A percentile compares a stretch with the other conserved stretches of the same genome.
phyloP scores from a whole-genome alignment of 2,329 filamentous ascomycete species.

The Pyrenochaeta sp. region DNA sequence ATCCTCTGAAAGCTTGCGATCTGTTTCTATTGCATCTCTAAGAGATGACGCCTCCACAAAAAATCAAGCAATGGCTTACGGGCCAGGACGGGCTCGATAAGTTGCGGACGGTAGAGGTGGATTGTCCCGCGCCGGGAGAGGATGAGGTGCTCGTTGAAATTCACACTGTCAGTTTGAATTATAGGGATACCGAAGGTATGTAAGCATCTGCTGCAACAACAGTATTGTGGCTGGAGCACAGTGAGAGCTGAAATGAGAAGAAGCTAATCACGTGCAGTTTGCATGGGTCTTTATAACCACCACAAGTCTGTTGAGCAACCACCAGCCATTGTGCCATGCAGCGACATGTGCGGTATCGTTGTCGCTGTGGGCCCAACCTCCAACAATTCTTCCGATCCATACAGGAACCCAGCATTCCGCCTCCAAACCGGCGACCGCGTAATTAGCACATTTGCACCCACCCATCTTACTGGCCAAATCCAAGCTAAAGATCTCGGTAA shows the following conservation, averaged over 20 bases:
- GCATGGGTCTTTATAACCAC: slow-evolving; percentile 72
- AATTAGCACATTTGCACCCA: slow-evolving; percentile 68
- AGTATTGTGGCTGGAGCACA: background rate
- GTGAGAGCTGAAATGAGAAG: background rate
- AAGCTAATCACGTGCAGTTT: slow-evolving; percentile 56
- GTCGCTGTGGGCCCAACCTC: slow-evolving; percentile 56
- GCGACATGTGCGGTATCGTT: slow-evolving; percentile 74
- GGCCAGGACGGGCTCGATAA: slow-evolving; percentile 55
- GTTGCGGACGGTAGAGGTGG: slow-evolving; percentile 44
- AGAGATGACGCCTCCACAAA: slow-evolving; percentile 37
- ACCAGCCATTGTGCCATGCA: slow-evolving; percentile 67
- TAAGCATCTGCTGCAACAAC: background rate
- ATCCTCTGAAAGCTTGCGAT: slow-evolving; percentile 15
- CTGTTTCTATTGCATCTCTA: slow-evolving; percentile 8
- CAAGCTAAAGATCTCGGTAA: slow-evolving; percentile 62
- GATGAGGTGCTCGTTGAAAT: slow-evolving; percentile 62
- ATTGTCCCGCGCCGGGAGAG: slow-evolving; percentile 46
- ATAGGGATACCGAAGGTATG: slow-evolving; percentile 59
- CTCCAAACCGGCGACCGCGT: slow-evolving; percentile 67
- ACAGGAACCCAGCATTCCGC: slow-evolving; percentile 53
- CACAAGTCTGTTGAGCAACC: slow-evolving; percentile 61
- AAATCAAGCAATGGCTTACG: slow-evolving; percentile 54
- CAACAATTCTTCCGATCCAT: slow-evolving; percentile 52
- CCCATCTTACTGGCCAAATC: slow-evolving; percentile 67
- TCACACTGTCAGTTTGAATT: slow-evolving; percentile 63